Base-by-base conservation (phyloP, 768 basidiomycete species). In the Hemileccinum rubropunctum region DNA sequence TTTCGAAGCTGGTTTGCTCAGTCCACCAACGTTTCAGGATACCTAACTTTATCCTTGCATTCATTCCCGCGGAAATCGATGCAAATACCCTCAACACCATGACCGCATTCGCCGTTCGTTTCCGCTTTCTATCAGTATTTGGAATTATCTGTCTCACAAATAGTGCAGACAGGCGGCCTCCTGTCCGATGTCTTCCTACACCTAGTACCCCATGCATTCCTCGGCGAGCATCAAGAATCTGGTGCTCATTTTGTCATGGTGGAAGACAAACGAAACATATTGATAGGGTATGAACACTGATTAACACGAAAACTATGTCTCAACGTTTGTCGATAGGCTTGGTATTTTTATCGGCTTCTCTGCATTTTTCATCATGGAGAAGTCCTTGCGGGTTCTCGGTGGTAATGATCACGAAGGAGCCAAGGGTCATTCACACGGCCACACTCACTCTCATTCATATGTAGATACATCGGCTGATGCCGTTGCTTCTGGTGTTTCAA, bases 121-220 rank as follows among this genome's bases (percentile, higher is more conserved):
- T 51, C 49, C 46, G 37, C 37, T 37, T 56, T 42, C 50, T 26
- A 45, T 48, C 18, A 9, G 18, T 35, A 28, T 53, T 44, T 38
- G 23, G 50, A 50, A 57, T 56, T 26, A 54, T 52, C 42, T 53
- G 46, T 59, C 55, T 59, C 45, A 60, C 44, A 37, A 34, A 42
- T 58, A 42, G 53, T 51, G 42, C 58, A 91, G 81, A 94, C 91
- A 10, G 93, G 93, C 28, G 93, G 93, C 26, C 78, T 97, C 23
- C 80, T 97, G 34, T 94, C 92, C 5, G 93, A 97, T 66, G 91
- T 95, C 36, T 93, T 94, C 68, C 72, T 97, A 43, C 92, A 95
- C 65, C 81, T 95, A 32, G 83, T 95, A 47, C 93, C 93, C 18
- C 93, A 95, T 65, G 80, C 88, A 9, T 95, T 95, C 68, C 86